These are phyloP conservation scores for Stagonosporopsis rhizophila DNA, from an alignment of 2,329 filamentous ascomycete species.

Conservation along the genomic window DNA sequence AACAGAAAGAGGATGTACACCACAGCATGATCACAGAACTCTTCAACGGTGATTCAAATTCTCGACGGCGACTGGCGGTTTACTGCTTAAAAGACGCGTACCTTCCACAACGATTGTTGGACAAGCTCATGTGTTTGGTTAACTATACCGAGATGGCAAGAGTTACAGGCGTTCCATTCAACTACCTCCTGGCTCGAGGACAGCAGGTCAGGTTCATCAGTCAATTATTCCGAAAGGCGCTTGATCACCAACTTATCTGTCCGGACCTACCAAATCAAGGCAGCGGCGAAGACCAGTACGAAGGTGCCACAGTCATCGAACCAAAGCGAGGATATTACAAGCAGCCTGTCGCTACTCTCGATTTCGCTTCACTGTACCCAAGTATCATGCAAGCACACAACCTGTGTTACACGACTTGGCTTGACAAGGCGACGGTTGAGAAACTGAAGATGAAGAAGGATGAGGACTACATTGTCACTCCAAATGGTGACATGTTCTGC, in stretches of 20 bases:
- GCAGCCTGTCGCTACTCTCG: conserved; percentile 92
- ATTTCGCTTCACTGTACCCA: conserved; percentile 98
- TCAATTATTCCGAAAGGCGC: conserved; percentile 92
- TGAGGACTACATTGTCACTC: conserved; percentile 95
- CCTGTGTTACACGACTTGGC: conserved; percentile 92
- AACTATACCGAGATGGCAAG: conserved; percentile 99
- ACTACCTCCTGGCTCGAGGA: conserved; percentile 86
- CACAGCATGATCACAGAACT: conserved; percentile 99
- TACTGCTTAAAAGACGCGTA: conserved; percentile 99
- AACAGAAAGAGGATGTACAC: conserved; percentile 98
- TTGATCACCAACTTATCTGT: conserved; percentile 92
- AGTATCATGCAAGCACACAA: conserved; percentile 99
- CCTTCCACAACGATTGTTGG: conserved; percentile 90
- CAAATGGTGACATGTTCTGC: conserved; percentile 91
- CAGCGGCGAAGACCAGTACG: conserved; percentile 83
- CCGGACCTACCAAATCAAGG: conserved; percentile 78
- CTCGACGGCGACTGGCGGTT: conserved; percentile 84
- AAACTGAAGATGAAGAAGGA: conserved; percentile 81
- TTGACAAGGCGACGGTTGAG: conserved; percentile 80
- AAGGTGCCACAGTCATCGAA: conserved; percentile 97
- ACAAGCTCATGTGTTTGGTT: conserved; percentile 97
- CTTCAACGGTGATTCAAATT: conserved; percentile 95
- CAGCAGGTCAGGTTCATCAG: conserved; percentile 99
- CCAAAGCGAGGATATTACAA: conserved; percentile 92
- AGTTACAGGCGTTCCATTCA: conserved; percentile 98